Evolutionary conservation across 2,329 filamentous ascomycete species (phyloP), one percentile per base, ranked within the genome.

Genomic region (Colletotrichum simmondsii): DNA sequence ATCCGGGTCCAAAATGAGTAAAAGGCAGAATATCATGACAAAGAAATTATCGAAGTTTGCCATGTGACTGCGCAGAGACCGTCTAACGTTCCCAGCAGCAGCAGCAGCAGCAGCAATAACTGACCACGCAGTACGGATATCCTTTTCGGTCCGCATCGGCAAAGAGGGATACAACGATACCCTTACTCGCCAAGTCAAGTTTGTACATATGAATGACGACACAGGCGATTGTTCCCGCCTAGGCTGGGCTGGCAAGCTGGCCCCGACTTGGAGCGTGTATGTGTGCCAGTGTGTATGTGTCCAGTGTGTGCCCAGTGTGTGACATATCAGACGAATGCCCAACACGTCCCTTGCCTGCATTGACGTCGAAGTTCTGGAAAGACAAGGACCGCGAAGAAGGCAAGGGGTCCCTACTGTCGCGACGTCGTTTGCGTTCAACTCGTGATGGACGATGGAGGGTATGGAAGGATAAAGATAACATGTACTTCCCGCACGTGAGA

Each of bases 331-430:
- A 72, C 35, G 70, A 60, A 53, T 22, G 12, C 56, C 16, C 16
- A 28, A 32, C 57, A 26, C 60, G 30, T n/a, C 30, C 49, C 53
- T 28, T 16, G 26, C 14, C 32, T 57, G 54, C 69, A 68, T 72
- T 68, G 65, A 63, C 26, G 58, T 58, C 60, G 28, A 30, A 30
- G 49, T 72, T 72, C 65, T 72, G 69, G 69, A 72, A 72, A 52
- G 37, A 42, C 37, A 42, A 46, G 22, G 28, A 35, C 14, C 16
- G 37, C 32, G 32, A 4, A 11, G 12, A 12, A 35, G 57, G 14
- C 63, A 71, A 52, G 68, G 68, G 64, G 52, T 7, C 63, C 56
- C 3, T 19, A 52, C 58, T 24, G 12, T 10, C 16, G 64, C 68
- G 56, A 54, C 62, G 68, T 68, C 57, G 35, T 52, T 35, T 8